Evolutionary conservation across 441 rosid species (phyloP).

Genomic region (Rhodomyrtus psidioides): DNA sequence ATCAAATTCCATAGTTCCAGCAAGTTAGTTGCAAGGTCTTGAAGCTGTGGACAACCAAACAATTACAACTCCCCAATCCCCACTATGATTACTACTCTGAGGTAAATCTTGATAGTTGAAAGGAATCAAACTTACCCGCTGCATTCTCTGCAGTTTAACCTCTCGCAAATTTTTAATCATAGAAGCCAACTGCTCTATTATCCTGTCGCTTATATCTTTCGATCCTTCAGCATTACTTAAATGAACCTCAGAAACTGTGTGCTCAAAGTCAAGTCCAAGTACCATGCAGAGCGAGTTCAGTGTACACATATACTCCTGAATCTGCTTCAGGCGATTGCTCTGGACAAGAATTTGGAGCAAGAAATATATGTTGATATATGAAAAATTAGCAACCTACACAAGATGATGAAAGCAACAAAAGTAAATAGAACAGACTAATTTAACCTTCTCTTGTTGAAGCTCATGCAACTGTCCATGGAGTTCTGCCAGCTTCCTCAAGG

Average conservation of each 20-base stretch:
- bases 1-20: constrained; percentile 95
- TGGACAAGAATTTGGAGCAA: constrained; percentile 16
- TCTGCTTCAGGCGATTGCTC: constrained; percentile 69
- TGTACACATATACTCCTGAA: constrained; percentile 50
- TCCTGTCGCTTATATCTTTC: constrained; percentile 49
- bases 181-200: constrained; percentile 47
- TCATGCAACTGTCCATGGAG: constrained; percentile 58
- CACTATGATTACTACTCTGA: not conserved
- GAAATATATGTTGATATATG: not conserved
- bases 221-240: constrained; percentile 46
- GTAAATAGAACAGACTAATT: not conserved
- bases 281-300: constrained; percentile 61
- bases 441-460: constrained; percentile 83
- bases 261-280: constrained; percentile 79
- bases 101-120: not conserved
- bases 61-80: not conserved
- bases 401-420: not conserved
- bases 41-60: constrained; percentile 46
- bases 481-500: constrained; percentile 84
- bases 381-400: not conserved
- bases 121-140: constrained; percentile 33
- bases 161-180: constrained; percentile 53
- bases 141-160: constrained; percentile 92
- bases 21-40: constrained; percentile 91
- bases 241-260: constrained; percentile 46